A percentile compares a stretch with the other conserved stretches of the same genome.
Evolutionary conservation across 352 stramenopile species (phyloP).

Genomic region (Phytophthora crassamura): DNA sequence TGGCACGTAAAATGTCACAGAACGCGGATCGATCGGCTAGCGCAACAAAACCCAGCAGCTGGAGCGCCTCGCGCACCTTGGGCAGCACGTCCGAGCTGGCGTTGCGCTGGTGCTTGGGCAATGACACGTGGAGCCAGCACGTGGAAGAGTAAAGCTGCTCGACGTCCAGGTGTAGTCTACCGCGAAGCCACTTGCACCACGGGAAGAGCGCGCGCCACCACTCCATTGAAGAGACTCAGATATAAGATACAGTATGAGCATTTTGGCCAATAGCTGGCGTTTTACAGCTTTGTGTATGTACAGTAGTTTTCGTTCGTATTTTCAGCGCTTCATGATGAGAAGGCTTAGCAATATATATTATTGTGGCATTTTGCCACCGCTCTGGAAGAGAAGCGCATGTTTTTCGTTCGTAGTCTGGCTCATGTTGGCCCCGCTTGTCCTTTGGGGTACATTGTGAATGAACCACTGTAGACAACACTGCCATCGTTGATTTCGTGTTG

Average conservation of each 20-base stretch:
- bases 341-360: no score
- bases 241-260: constrained; percentile 15
- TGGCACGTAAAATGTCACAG: constrained; percentile 34
- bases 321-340: no score
- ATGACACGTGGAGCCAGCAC: constrained; percentile 30
- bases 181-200: constrained; percentile 41
- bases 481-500: no score
- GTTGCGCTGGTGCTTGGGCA: constrained; percentile 42
- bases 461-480: no score
- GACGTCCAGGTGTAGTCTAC: constrained; percentile 34
- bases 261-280: no score
- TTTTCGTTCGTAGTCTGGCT: no score
- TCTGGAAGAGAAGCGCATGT: no score
- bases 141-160: constrained; percentile 4
- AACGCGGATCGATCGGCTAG: constrained; percentile 23
- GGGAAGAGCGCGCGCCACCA: constrained; percentile 32
- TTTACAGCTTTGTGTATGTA: no score
- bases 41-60: constrained; percentile 37
- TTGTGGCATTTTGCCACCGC: no score
- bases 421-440: no score
- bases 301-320: no score
- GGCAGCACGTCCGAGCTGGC: constrained; percentile 27
- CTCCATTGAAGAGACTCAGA: constrained; percentile 26
- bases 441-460: no score
- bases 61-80: constrained; percentile 39